These are phyloP conservation scores for Cutaneotrichosporon sp. DNA, from an alignment of 1,284 basidiomycete species.

Conservation along the genomic window DNA sequence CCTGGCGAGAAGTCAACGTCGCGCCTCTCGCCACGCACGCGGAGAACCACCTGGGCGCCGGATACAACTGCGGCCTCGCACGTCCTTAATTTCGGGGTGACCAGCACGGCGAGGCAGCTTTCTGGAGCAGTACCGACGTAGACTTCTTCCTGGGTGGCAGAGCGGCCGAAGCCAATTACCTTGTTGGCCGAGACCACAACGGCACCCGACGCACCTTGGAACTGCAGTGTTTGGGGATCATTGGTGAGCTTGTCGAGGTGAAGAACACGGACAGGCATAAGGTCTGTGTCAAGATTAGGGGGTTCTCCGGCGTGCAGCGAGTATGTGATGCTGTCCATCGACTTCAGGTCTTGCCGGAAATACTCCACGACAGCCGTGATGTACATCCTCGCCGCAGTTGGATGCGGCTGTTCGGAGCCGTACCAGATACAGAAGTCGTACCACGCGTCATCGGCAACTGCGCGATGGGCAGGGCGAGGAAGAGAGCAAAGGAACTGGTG, in stretches of 20 bases:
- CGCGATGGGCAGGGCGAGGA: background rate
- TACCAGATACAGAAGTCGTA: conserved; percentile 1
- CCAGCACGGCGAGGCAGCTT: background rate
- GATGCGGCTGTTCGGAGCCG: background rate
- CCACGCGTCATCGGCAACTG: background rate
- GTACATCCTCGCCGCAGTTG: background rate
- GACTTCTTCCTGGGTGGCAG: conserved; percentile 1
- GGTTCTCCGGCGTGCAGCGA: background rate
- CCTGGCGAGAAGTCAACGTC: background rate
- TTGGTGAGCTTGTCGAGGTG: background rate
- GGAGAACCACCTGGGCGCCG: background rate
- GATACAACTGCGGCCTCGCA: background rate
- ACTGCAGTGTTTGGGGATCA: too few species aligned
- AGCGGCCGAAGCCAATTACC: conserved; percentile 2
- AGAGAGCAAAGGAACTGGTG: background rate
- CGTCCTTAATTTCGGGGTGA: background rate
- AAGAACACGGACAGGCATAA: background rate
- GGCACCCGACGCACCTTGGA: background rate
- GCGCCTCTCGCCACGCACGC: background rate
- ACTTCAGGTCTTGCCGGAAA: background rate
- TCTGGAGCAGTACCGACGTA: background rate
- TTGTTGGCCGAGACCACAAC: conserved; percentile 3
- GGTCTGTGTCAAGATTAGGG: background rate
- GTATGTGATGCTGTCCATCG: background rate
- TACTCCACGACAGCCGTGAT: background rate